Conservation (phyloP, 768 basidiomycete genomes). For the Auriscalpium vulgare region DNA sequence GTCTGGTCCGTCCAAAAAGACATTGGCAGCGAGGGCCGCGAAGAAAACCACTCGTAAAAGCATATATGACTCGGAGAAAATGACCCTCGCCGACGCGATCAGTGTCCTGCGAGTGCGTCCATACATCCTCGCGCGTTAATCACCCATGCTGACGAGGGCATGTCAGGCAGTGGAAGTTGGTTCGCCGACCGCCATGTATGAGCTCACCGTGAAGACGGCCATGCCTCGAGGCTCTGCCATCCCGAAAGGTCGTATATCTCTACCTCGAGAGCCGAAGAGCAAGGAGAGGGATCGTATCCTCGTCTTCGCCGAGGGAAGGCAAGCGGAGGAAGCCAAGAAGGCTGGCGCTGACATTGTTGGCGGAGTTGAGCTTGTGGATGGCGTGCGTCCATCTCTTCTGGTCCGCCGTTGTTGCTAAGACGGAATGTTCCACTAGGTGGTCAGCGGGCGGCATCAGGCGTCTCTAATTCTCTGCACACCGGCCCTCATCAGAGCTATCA, state of each 20-base stretch:
- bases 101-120: conserved; percentile 52
- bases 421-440: conserved; percentile 39
- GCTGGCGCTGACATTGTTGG: conserved; percentile 91
- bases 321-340: conserved; percentile 73
- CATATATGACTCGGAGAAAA: conserved; percentile 57
- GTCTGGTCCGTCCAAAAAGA: conserved; percentile 60
- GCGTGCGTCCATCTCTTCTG: conserved; percentile 41
- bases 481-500: conserved; percentile 68
- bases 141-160: background rate
- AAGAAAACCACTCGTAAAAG: conserved; percentile 43
- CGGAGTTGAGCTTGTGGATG: conserved; percentile 82
- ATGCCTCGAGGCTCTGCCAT: conserved; percentile 73
- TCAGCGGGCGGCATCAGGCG: conserved; percentile 65
- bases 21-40: conserved; percentile 54
- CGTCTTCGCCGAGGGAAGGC: conserved; percentile 87
- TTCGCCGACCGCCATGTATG: conserved; percentile 67
- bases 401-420: conserved; percentile 2
- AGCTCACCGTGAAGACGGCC: conserved; percentile 73
- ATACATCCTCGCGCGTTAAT: background rate
- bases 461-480: conserved; percentile 83
- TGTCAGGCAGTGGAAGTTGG: conserved; percentile 77
- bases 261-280: conserved; percentile 74
- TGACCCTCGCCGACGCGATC: conserved; percentile 60
- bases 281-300: conserved; percentile 69
- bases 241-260: conserved; percentile 81